These are phyloP conservation scores for Coffea canephora DNA, from an alignment of 257 asterid genomes.

Conservation along the genomic window DNA sequence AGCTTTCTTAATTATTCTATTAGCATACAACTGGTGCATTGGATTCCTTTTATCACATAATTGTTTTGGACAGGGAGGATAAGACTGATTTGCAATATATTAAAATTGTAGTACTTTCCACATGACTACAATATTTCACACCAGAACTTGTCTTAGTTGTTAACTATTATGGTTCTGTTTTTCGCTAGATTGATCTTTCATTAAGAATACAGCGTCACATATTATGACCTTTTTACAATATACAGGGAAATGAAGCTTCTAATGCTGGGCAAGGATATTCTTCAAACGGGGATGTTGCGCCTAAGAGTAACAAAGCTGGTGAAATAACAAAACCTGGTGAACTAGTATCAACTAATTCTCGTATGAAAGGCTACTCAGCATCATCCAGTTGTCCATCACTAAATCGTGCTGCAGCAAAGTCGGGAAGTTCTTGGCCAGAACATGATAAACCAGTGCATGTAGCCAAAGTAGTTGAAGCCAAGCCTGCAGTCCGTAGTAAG, in stretches of 20 bases:
- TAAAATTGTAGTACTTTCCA: neutral
- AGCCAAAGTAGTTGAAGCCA: slow-evolving; percentile 49
- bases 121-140: neutral
- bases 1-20: neutral
- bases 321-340: slow-evolving; percentile 40
- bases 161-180: neutral
- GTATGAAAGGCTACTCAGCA: slow-evolving; percentile 32
- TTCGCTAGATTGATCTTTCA: neutral
- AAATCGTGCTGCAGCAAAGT: slow-evolving; percentile 35
- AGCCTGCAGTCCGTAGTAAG: slow-evolving; percentile 41
- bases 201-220: neutral
- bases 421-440: slow-evolving; percentile 32
- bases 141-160: neutral
- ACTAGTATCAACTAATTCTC: slow-evolving; percentile 28
- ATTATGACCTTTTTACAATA: slow-evolving; percentile 6
- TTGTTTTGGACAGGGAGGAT: neutral
- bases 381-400: slow-evolving; percentile 24
- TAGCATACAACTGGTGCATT: neutral
- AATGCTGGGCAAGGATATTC: slow-evolving; percentile 29
- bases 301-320: slow-evolving; percentile 35
- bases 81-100: neutral
- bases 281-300: slow-evolving; percentile 38
- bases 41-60: neutral
- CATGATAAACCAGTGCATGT: slow-evolving; percentile 30
- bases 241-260: slow-evolving; percentile 62